Conservation (phyloP, 768 basidiomycete species). For the Macrolepiota fuliginosa region DNA sequence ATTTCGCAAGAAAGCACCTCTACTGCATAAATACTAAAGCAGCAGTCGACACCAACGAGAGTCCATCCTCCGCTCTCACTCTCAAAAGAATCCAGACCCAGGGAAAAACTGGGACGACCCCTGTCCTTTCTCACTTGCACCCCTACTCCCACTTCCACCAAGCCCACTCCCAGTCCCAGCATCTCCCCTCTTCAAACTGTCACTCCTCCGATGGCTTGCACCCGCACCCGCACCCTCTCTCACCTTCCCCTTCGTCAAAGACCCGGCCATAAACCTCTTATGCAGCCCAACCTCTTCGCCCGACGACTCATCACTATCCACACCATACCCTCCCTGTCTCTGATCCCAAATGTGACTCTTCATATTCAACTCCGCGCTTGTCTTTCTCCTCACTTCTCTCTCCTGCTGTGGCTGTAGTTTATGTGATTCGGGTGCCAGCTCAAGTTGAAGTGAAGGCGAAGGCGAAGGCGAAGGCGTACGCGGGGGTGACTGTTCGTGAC, state of each 20-base stretch:
- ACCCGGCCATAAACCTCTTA: conserved; percentile 10
- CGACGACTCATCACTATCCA: conserved; percentile 11
- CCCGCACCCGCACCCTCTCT: not conserved
- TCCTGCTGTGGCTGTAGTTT: not conserved
- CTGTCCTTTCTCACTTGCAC: conserved; percentile 13
- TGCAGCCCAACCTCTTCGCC: conserved; percentile 14
- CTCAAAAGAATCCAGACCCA: conserved; percentile 34
- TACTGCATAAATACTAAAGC: not conserved
- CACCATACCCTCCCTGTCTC: conserved; percentile 20
- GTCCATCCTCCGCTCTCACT: not conserved
- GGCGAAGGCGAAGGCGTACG: conserved; percentile 15
- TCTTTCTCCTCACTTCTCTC: conserved; percentile 27
- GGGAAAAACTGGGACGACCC: conserved; percentile 34
- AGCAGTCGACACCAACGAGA: not conserved
- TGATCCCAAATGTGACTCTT: conserved; percentile 34
- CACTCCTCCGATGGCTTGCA: not conserved
- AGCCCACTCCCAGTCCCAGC: not conserved
- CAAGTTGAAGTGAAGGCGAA: conserved; percentile 9
- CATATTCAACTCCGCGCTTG: conserved; percentile 41
- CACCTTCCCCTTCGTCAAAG: conserved; percentile 1
- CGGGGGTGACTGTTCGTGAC: not conserved
- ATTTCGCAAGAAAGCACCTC: not conserved
- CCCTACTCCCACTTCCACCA: no score
- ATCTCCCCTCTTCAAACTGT: conserved; percentile 1
- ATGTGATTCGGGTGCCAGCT: conserved; percentile 3